Percentiles rank a stretch among this genome's conserved stretches.
Conservation (phyloP, 2,329 filamentous ascomycete species). For the Drechslerella stenobrocha region DNA sequence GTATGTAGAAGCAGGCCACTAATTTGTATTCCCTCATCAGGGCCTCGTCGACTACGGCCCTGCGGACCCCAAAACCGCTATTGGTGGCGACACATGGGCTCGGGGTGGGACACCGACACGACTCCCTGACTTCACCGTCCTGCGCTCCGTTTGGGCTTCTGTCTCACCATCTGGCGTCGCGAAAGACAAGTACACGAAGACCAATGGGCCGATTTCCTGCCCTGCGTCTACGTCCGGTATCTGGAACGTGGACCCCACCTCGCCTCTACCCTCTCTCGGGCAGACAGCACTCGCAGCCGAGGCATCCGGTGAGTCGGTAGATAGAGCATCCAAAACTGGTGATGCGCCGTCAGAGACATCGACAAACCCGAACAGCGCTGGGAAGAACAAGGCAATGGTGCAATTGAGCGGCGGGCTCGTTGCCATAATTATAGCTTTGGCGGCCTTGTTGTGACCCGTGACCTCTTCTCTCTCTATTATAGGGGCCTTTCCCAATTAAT, state of each 20-base stretch:
- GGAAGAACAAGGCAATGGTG: slow-evolving; percentile 10
- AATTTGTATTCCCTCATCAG: background rate
- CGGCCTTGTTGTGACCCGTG: slow-evolving; percentile 1
- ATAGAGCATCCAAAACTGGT: slow-evolving; percentile 38
- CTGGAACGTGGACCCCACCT: slow-evolving; percentile 74
- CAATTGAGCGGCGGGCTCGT: slow-evolving; percentile 11
- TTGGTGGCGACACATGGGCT: slow-evolving; percentile 62
- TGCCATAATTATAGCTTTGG: slow-evolving; percentile 16
- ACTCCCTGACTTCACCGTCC: slow-evolving; percentile 74
- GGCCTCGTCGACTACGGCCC: slow-evolving; percentile 74
- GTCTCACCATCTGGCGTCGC: slow-evolving; percentile 70
- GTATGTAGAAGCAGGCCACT: background rate
- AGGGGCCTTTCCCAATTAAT: no score
- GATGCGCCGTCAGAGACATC: slow-evolving; percentile 9
- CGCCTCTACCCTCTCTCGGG: slow-evolving; percentile 70
- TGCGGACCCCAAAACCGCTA: slow-evolving; percentile 60
- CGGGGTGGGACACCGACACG: slow-evolving; percentile 68
- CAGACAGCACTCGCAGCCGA: slow-evolving; percentile 55
- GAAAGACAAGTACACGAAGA: slow-evolving; percentile 67
- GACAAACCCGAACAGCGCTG: slow-evolving; percentile 17
- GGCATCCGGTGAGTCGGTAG: slow-evolving; percentile 2
- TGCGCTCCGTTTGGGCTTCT: slow-evolving; percentile 75
- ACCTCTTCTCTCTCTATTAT: background rate
- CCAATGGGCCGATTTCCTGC: slow-evolving; percentile 66
- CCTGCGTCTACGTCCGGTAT: slow-evolving; percentile 69